Conservation (phyloP, 2,329 filamentous ascomycete genomes). For the Colletotrichum orbiculare region DNA sequence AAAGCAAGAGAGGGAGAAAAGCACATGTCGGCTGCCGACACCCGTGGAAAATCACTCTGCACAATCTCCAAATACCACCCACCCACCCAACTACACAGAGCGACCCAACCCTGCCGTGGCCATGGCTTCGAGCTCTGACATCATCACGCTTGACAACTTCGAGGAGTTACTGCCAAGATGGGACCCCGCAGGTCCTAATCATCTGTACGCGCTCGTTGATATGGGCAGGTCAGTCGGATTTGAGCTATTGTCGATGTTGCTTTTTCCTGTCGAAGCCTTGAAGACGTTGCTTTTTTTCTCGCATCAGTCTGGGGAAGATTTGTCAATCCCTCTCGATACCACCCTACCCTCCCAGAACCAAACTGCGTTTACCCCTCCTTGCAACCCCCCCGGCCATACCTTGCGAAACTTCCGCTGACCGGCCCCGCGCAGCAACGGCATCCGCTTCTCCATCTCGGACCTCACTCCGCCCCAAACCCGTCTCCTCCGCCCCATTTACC, state of each 20-base stretch:
- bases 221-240: conserved; percentile 64
- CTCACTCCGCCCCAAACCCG: conserved; percentile 78
- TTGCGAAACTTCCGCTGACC: conserved; percentile 15
- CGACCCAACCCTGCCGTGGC: conserved; percentile 11
- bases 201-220: conserved; percentile 68
- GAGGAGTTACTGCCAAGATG: conserved; percentile 60
- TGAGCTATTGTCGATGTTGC: not conserved
- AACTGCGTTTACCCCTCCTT: not conserved
- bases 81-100: not conserved
- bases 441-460: conserved; percentile 90
- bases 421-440: conserved; percentile 77
- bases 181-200: conserved; percentile 57
- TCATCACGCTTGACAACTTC: conserved; percentile 65
- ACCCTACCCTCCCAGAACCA: conserved; percentile 24
- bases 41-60: conserved; percentile 24
- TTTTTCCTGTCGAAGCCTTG: not conserved
- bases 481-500: conserved; percentile 80
- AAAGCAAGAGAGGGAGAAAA: not conserved
- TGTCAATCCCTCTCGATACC: conserved; percentile 8
- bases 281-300: not conserved
- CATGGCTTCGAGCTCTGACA: conserved; percentile 46
- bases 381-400: not conserved
- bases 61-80: conserved; percentile 28
- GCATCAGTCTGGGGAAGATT: not conserved
- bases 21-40: conserved; percentile 28